These are phyloP conservation scores for Yamagishiella unicocca DNA, from an alignment of 139 green algal genomes.

Conservation along the genomic window DNA sequence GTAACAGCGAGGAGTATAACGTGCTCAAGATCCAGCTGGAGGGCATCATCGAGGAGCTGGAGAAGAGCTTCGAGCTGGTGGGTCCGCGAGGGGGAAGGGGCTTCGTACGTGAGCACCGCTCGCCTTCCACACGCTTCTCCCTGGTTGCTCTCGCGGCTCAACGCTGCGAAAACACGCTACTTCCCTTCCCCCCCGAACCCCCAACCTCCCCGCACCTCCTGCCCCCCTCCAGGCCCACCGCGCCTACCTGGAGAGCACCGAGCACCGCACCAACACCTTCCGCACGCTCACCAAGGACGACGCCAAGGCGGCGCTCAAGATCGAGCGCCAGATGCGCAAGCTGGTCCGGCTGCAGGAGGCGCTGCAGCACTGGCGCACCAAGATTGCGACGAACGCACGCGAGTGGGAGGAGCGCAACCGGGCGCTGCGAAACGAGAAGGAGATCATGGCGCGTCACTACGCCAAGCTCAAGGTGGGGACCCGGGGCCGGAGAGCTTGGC, in stretches of 20 bases:
- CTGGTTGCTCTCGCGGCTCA: too few species aligned
- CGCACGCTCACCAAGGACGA: slow-evolving; percentile 82
- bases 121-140: not conserved
- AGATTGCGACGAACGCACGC: slow-evolving; percentile 79
- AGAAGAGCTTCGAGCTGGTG: slow-evolving; percentile 75
- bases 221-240: slow-evolving; percentile 65
- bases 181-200: not conserved
- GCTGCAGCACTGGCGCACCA: slow-evolving; percentile 86
- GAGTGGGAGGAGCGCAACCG: slow-evolving; percentile 87
- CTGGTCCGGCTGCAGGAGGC: slow-evolving; percentile 83
- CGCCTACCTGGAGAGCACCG: slow-evolving; percentile 82
- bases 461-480: slow-evolving; percentile 75
- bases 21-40: slow-evolving; percentile 92
- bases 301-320: slow-evolving; percentile 76
- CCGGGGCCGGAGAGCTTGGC: too few species aligned
- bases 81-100: not conserved
- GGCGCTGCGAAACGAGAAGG: slow-evolving; percentile 86
- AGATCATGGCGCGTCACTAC: slow-evolving; percentile 89
- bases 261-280: slow-evolving; percentile 83
- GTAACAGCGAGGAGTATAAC: slow-evolving; percentile 93
- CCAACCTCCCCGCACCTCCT: not conserved
- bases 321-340: slow-evolving; percentile 89
- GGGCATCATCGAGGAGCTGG: slow-evolving; percentile 87
- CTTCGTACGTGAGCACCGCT: not conserved
- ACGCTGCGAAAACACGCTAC: not conserved